Evolutionary conservation across 441 rosid genomes (phyloP), one percentile per base, ranked within the genome.

Genomic region (Flueggea neowawraea): DNA sequence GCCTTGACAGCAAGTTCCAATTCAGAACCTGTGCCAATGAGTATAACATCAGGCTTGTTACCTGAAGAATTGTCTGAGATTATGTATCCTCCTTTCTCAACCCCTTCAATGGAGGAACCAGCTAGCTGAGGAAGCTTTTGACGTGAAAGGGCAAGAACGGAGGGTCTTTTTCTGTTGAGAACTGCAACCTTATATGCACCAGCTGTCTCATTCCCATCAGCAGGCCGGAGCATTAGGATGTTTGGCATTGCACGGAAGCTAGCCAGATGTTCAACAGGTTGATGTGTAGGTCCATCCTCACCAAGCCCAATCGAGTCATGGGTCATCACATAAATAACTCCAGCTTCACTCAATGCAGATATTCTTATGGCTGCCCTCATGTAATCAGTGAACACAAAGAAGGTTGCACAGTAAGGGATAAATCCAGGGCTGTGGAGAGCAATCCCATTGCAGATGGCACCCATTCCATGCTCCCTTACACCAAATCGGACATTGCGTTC

Each of bases 241-340:
- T 92, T 92, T 14, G 98, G 96, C 97, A 91, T 91, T 64, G 97
- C 98, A 43, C 98, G 91, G 85, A 92, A 89, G 72, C 98, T 92
- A 33, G 96, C 96, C 70, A 91, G 22, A 78, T 91, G 98, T 72
- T 89, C 98, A 50, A 91, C 74, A 28, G 96, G 98, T 72, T 92
- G 98, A 75, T 92, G 97, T 62, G 97, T 90, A 12, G 95, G 97
- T 54, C 98, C 98, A 67, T 92, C 96, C 78, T 92, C 98, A 60
- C 98, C 98, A 11, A 92, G 93, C 56, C 98, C 98, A 69, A 92
- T 89, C 12, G 98, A 92, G 63, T 92, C 98, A 16, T 92, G 98
- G 69, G 98, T 89, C 98, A 91, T 91, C 12, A 89, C 93, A 54
- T 90, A 90, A 39, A 90, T 86, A 61, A 88, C 97, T 47, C 97